A percentile compares a stretch with the other conserved stretches of the same genome.
Evolutionary conservation across 2,329 filamentous ascomycete species (phyloP).

Genomic region (Sphaerulina vaccinii): DNA sequence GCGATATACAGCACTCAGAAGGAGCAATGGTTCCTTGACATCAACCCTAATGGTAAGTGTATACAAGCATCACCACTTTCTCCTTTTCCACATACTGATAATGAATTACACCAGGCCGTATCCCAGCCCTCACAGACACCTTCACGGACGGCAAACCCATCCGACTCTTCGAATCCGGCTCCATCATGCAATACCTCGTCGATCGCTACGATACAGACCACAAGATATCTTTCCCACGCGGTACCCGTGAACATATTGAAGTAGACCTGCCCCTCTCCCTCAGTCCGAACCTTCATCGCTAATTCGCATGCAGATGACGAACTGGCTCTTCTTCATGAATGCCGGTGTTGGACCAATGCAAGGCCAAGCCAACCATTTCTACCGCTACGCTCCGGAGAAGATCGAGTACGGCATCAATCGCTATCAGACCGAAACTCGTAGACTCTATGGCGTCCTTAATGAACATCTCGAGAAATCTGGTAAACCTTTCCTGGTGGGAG

Average conservation of each 20-base stretch:
- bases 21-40: slow-evolving; percentile 81
- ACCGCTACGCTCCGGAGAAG: slow-evolving; percentile 74
- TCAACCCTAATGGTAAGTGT: slow-evolving; percentile 73
- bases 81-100: neutral
- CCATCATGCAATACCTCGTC: slow-evolving; percentile 80
- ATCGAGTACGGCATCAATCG: slow-evolving; percentile 81
- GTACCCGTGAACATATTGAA: slow-evolving; percentile 69
- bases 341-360: slow-evolving; percentile 52
- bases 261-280: slow-evolving; percentile 8
- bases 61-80: neutral
- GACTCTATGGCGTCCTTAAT: slow-evolving; percentile 76
- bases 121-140: slow-evolving; percentile 81
- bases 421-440: slow-evolving; percentile 79
- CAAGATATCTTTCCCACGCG: slow-evolving; percentile 76
- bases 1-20: slow-evolving; percentile 67
- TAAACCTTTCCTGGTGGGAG: slow-evolving; percentile 58
- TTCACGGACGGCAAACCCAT: slow-evolving; percentile 72
- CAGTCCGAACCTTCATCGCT: neutral
- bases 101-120: slow-evolving; percentile 54
- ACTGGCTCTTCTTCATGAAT: slow-evolving; percentile 71
- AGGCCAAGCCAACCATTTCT: slow-evolving; percentile 69
- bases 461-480: slow-evolving; percentile 59
- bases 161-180: slow-evolving; percentile 76
- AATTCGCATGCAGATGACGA: slow-evolving; percentile 51
- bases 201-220: slow-evolving; percentile 64